Evolutionary conservation across 257 asterid genomes (phyloP).

Genomic region (Striga asiatica): DNA sequence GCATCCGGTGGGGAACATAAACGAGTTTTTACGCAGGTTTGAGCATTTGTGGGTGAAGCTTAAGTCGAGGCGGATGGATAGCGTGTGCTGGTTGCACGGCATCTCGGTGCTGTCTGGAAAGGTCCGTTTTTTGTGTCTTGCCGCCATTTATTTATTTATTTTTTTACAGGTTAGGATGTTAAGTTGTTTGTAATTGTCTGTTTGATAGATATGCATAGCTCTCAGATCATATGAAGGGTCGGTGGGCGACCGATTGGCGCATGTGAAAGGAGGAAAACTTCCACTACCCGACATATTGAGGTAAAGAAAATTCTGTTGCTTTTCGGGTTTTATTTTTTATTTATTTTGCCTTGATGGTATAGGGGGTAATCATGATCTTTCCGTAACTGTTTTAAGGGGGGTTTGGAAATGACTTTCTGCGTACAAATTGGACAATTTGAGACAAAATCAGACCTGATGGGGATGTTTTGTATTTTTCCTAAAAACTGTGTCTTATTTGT

Average conservation of each 20-base stretch:
- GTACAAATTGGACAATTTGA: no score
- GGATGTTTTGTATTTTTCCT: no score
- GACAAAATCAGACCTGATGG: no score
- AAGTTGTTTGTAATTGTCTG: conserved; percentile 6
- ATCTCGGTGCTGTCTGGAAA: conserved; percentile 26
- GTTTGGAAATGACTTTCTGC: no score
- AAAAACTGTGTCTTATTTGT: no score
- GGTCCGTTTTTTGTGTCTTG: conserved; percentile 14
- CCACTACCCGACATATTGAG: conserved; percentile 44
- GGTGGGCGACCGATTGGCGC: conserved; percentile 43
- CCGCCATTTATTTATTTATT: background rate
- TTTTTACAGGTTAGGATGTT: background rate
- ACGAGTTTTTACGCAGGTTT: conserved; percentile 27
- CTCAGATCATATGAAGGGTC: conserved; percentile 52
- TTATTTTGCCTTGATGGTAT: background rate
- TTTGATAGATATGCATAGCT: conserved; percentile 44
- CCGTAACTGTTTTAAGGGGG: no score
- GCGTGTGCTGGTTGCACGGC: conserved; percentile 64
- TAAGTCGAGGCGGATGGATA: conserved; percentile 27
- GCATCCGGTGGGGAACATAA: conserved; percentile 32
- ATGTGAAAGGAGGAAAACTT: conserved; percentile 46
- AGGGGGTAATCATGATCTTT: no score
- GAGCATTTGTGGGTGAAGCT: conserved; percentile 28
- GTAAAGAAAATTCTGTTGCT: conserved; percentile 14
- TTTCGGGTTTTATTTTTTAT: background rate